phyloP scores from a whole-genome alignment of 768 basidiomycete species.

The Hypsizygus marmoreus region DNA sequence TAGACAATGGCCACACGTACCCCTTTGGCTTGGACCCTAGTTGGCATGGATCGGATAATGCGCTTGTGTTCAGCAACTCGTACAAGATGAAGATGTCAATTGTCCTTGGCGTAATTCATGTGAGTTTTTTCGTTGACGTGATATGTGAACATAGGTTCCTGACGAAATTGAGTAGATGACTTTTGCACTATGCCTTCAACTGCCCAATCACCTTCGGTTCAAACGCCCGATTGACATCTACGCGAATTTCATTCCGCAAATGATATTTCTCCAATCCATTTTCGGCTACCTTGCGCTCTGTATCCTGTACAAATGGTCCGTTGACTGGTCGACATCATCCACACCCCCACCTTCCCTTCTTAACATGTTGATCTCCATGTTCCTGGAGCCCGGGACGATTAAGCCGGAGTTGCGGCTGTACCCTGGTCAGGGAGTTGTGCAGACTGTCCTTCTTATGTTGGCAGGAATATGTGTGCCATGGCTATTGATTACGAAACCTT shows the following conservation, averaged over 20 bases:
- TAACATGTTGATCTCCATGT: slow-evolving; percentile 97
- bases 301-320: slow-evolving; percentile 96
- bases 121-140: slow-evolving; percentile 43
- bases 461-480: slow-evolving; percentile 92
- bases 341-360: slow-evolving; percentile 84
- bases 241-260: slow-evolving; percentile 95
- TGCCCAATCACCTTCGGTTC: slow-evolving; percentile 95
- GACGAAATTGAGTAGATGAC: no score
- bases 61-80: slow-evolving; percentile 92
- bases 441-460: slow-evolving; percentile 73
- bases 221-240: slow-evolving; percentile 85
- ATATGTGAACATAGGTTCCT: no score
- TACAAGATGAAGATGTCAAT: slow-evolving; percentile 99
- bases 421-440: slow-evolving; percentile 83
- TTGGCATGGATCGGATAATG: slow-evolving; percentile 94
- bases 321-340: slow-evolving; percentile 80
- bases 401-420: slow-evolving; percentile 73
- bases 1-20: slow-evolving; percentile 72
- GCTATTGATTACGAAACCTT: slow-evolving; percentile 92
- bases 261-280: slow-evolving; percentile 96
- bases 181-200: slow-evolving; percentile 93
- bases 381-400: slow-evolving; percentile 85
- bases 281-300: slow-evolving; percentile 95
- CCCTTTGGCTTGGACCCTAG: slow-evolving; percentile 92
- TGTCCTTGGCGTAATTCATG: slow-evolving; percentile 93